phyloP scores from a whole-genome alignment of 257 asterid genomes.

The Oldenlandia corymbosa region DNA sequence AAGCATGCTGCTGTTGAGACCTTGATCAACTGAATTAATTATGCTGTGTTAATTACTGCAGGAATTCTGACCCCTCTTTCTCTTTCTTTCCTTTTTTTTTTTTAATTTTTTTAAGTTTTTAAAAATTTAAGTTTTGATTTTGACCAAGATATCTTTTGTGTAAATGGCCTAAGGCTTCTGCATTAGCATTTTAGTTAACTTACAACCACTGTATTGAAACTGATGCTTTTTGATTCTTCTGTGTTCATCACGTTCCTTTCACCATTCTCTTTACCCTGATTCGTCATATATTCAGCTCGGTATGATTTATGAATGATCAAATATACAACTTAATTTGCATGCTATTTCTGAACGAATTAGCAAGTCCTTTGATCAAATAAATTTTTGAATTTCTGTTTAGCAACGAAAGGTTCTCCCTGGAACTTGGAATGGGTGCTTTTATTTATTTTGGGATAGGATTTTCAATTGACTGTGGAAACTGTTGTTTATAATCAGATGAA shows the following conservation, averaged over 20 bases:
- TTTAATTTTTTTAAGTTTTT: slow-evolving; percentile 1
- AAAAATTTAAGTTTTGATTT: not conserved
- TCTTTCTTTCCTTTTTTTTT: no score
- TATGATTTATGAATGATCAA: no score
- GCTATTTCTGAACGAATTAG: no score
- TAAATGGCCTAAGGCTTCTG: not conserved
- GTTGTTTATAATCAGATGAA: not conserved
- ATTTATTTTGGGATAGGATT: no score
- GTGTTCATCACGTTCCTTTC: not conserved
- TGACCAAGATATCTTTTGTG: not conserved
- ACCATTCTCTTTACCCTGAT: not conserved
- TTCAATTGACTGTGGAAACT: not conserved
- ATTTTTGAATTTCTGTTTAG: no score
- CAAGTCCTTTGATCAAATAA: no score
- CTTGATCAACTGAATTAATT: not conserved
- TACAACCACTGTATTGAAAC: not conserved
- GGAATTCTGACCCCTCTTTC: not conserved
- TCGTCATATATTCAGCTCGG: no score
- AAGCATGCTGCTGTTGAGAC: not conserved
- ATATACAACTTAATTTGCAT: no score
- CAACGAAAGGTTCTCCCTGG: no score
- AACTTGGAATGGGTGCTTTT: no score
- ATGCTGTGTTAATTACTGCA: not conserved
- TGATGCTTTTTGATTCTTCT: not conserved
- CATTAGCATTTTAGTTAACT: not conserved